A percentile compares a stretch with the other conserved stretches of the same genome.
Evolutionary conservation across 176 grass and related monocot genomes (phyloP).

Genomic region (Paspalum notatum): DNA sequence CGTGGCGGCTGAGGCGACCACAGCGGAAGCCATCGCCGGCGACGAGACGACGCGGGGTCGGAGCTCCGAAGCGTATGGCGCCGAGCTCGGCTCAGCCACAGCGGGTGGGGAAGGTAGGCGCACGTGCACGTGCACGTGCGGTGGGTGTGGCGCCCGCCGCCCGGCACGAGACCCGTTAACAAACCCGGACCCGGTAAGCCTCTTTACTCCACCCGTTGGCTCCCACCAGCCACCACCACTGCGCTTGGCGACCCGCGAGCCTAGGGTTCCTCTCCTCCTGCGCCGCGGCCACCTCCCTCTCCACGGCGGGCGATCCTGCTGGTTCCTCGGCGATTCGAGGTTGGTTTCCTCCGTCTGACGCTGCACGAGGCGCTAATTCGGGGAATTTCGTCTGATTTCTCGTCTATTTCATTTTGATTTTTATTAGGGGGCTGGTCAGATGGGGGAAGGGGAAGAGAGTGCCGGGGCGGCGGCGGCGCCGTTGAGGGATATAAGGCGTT

Average conservation of each 20-base stretch:
- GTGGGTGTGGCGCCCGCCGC: too few relatives aligned
- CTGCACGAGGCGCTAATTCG: not conserved
- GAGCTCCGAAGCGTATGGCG: conserved; percentile 8
- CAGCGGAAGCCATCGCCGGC: conserved; percentile 48
- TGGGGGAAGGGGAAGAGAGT: not conserved
- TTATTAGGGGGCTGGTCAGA: not conserved
- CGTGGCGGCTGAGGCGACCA: conserved; percentile 24
- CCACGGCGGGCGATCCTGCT: not conserved
- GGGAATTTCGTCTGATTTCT: not conserved
- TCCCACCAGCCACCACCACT: not conserved
- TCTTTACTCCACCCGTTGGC: not conserved
- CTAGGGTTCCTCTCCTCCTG: conserved; percentile 37
- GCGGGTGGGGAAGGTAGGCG: not conserved
- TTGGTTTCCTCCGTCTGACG: not conserved
- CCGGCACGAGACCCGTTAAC: not conserved
- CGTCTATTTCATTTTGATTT: not conserved
- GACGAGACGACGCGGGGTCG: conserved; percentile 33
- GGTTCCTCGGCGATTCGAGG: conserved; percentile 12
- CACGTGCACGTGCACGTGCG: conserved; percentile 20
- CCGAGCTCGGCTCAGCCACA: conserved; percentile 43
- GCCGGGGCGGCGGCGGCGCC: not conserved
- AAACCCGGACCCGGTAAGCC: not conserved
- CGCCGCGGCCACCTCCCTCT: conserved; percentile 30
- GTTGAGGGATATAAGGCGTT: conserved; percentile 50
- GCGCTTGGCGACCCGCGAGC: not conserved